Percentiles rank a stretch among this genome's conserved stretches.
Conservation (phyloP, 2,329 filamentous ascomycete genomes). For the Neocucurbitaria cava region DNA sequence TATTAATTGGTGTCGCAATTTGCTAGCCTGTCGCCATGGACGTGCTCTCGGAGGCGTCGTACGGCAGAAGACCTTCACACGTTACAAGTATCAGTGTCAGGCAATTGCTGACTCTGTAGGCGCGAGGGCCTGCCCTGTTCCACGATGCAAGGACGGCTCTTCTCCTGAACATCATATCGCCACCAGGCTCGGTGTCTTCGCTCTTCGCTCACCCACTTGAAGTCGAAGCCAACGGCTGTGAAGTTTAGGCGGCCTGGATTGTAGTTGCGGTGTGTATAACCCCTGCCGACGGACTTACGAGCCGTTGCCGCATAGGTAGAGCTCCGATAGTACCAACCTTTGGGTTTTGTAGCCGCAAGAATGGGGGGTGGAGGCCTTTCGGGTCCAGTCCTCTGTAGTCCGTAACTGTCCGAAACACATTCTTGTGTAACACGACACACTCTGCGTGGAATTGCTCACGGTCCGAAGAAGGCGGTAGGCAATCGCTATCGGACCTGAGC, state of each 20-base stretch:
- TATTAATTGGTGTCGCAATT: slow-evolving; percentile 25
- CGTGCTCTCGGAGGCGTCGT: slow-evolving; percentile 15
- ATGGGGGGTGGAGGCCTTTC: background rate
- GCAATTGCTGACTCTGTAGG: background rate
- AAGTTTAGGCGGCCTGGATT: background rate
- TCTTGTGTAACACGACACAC: background rate
- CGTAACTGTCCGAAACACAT: background rate
- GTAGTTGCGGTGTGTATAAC: background rate
- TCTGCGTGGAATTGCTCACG: background rate
- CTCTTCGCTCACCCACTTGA: background rate
- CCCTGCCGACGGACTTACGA: background rate
- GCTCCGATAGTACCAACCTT: background rate
- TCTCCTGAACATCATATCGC: background rate
- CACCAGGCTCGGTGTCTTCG: background rate
- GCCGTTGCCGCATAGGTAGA: background rate
- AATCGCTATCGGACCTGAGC: background rate
- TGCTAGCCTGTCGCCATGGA: slow-evolving; percentile 8
- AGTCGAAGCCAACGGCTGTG: too few relatives aligned
- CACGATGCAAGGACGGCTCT: background rate
- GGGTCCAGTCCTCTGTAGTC: background rate
- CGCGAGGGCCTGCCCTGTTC: background rate
- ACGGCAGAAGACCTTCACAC: background rate
- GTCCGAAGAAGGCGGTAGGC: background rate
- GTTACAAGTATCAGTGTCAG: background rate
- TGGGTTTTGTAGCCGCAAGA: background rate